Conservation (phyloP, 768 basidiomycete genomes). For the Lactarius vividus region DNA sequence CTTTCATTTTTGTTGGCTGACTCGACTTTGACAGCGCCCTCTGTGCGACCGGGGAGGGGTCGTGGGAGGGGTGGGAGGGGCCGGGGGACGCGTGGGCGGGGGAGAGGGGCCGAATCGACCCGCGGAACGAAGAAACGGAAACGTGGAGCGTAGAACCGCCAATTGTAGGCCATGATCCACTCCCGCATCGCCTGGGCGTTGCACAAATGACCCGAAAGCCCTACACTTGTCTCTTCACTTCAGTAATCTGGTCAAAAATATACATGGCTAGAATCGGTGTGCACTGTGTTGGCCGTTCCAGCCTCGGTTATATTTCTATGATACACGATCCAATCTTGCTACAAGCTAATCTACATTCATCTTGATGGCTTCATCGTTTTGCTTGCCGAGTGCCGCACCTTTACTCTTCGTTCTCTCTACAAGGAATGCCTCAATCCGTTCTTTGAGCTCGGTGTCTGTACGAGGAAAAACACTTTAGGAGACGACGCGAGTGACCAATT, state of each 20-base stretch:
- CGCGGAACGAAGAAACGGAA: slow-evolving; percentile 23
- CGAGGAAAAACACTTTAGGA: background rate
- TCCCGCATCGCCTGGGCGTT: background rate
- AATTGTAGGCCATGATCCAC: background rate
- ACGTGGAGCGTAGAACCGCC: slow-evolving; percentile 7
- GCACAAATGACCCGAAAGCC: background rate
- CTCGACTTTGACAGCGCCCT: slow-evolving; percentile 17
- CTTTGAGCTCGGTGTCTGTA: slow-evolving; percentile 67
- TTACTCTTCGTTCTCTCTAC: slow-evolving; percentile 49
- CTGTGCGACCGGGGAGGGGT: slow-evolving; percentile 17
- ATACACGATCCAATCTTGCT: background rate
- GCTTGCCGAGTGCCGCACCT: slow-evolving; percentile 30
- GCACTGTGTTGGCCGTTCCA: slow-evolving; percentile 2
- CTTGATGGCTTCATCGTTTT: slow-evolving; percentile 25
- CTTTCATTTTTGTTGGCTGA: background rate
- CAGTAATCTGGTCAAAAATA: background rate
- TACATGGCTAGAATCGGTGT: background rate
- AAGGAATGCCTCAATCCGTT: slow-evolving; percentile 69
- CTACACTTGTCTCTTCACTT: background rate
- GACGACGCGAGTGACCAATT: background rate
- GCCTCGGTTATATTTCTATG: slow-evolving; percentile 9
- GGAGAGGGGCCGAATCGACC: slow-evolving; percentile 15
- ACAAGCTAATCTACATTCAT: slow-evolving; percentile 25
- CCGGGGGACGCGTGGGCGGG: slow-evolving; percentile 21
- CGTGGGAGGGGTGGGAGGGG: slow-evolving; percentile 18